Base-by-base conservation (phyloP, 139 green algal species). In the Nannochloris sp. region DNA sequence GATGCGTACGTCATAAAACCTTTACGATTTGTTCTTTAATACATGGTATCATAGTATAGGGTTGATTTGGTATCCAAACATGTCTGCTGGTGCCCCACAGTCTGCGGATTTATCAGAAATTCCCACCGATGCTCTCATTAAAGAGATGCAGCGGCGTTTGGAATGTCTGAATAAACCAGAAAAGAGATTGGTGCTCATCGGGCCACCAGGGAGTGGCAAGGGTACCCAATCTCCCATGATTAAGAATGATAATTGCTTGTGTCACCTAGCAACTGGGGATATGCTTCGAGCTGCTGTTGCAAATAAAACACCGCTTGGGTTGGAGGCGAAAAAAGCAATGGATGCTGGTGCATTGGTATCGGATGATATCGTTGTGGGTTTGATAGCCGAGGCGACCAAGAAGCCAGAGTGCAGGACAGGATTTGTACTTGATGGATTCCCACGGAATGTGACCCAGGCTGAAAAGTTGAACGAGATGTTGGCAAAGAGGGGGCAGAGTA, bases 361-460 rank as follows among this genome's bases (percentile, higher is more conserved):
- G 9, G 93, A 99, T 64, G 91, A 99, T 16, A 88, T 99, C 34
- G 93, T 99, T 37, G 84, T 99, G 21, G 90, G 92, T 15, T 84
- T 99, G 23, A 97, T 98, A 49, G 85, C 83, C 44, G 91, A 99
- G 37, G 75, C 82, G 44, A 84, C 89, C n/a, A 81, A 88, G 61
- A 67, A 62, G 55, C 81, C 92, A 1, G 90, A 96, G 60, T 97
- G 93, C 85, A 72, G 79, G 44, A 86, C 83, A 19, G 93, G 93
- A 18, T 99, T 98, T 75, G 95, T 98, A 56, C 75, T 99, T 24
- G 93, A 99, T 64, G 93, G 93, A 62, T 99, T 98, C 78, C 92
- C 91, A 0, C 81, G 88, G 44, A 95, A 81, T 3, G 81, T 90
- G 15, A 29, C 56, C 16, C 78, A 82, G 71, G 89, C 89, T 4